These are phyloP conservation scores for Atkinsonella texensis DNA, from an alignment of 2,329 filamentous ascomycete genomes.

Conservation along the genomic window DNA sequence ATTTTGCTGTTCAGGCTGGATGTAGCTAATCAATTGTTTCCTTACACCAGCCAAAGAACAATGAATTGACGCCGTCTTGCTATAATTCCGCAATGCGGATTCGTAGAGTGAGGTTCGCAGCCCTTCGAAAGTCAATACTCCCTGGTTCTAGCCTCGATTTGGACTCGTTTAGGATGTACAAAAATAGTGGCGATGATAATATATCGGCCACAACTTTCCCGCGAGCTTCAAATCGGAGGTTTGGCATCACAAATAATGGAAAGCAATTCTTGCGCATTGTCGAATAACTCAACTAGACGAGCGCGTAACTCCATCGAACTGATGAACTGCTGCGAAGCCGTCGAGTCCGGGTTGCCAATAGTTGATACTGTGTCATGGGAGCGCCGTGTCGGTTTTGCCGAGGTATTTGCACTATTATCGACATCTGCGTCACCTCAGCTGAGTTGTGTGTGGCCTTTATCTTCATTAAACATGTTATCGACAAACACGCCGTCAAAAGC, in stretches of 20 bases:
- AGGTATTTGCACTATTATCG: not conserved
- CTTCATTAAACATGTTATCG: slow-evolving; percentile 26
- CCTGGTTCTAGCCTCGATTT: slow-evolving; percentile 75
- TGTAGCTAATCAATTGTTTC: slow-evolving; percentile 59
- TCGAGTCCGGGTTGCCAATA: not conserved
- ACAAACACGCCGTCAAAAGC: slow-evolving; percentile 42
- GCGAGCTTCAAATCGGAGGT: slow-evolving; percentile 43
- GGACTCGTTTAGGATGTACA: slow-evolving; percentile 84
- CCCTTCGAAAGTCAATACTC: slow-evolving; percentile 71
- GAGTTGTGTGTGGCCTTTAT: slow-evolving; percentile 13
- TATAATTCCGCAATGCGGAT: slow-evolving; percentile 64
- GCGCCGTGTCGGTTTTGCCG: not conserved
- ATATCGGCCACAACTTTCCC: slow-evolving; percentile 62
- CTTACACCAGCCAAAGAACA: slow-evolving; percentile 30
- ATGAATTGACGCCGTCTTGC: slow-evolving; percentile 61
- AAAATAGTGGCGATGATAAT: slow-evolving; percentile 86
- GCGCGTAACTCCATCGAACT: slow-evolving; percentile 75
- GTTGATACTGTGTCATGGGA: not conserved
- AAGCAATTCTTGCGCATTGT: slow-evolving; percentile 75
- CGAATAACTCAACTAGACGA: slow-evolving; percentile 66
- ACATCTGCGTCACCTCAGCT: not conserved
- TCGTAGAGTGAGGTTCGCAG: slow-evolving; percentile 85
- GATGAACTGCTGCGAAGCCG: slow-evolving; percentile 55
- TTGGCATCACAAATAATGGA: slow-evolving; percentile 75
- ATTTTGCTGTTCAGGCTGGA: slow-evolving; percentile 67